phyloP scores from a whole-genome alignment of 2,329 filamentous ascomycete genomes.

The Fusarium abutilonis region DNA sequence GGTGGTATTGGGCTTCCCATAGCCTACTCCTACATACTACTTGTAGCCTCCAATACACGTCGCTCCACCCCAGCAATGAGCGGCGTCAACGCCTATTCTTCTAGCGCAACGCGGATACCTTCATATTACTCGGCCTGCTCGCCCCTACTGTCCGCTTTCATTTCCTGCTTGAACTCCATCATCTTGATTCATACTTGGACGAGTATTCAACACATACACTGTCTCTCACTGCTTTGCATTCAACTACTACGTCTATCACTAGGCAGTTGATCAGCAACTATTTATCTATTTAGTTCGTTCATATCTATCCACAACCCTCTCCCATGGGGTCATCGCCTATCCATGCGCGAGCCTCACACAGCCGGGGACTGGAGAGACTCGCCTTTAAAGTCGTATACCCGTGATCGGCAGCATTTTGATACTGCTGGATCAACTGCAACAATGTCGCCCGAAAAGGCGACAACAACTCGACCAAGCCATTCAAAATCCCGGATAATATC shows the following conservation, averaged over 20 bases:
- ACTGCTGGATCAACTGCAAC: constrained; percentile 1
- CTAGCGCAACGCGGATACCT: constrained; percentile 46
- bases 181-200: constrained; percentile 7
- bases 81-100: constrained; percentile 45
- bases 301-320: constrained; percentile 2
- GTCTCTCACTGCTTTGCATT: background rate
- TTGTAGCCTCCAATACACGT: constrained; percentile 21
- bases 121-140: constrained; percentile 44
- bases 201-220: background rate
- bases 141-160: constrained; percentile 30
- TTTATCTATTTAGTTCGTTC: background rate
- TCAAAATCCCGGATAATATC: constrained; percentile 5
- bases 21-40: constrained; percentile 22
- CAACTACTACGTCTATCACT: background rate
- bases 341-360: constrained; percentile 43
- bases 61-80: constrained; percentile 41
- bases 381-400: constrained; percentile 22
- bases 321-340: constrained; percentile 37
- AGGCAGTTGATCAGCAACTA: background rate
- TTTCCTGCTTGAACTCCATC: constrained; percentile 15
- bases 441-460: constrained; percentile 12
- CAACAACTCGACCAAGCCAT: constrained; percentile 3
- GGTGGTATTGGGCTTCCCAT: background rate
- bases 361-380: constrained; percentile 31
- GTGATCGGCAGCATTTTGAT: constrained; percentile 5